These are phyloP conservation scores for Antrodiella citrinella DNA, from an alignment of 768 basidiomycete species.

Conservation along the genomic window DNA sequence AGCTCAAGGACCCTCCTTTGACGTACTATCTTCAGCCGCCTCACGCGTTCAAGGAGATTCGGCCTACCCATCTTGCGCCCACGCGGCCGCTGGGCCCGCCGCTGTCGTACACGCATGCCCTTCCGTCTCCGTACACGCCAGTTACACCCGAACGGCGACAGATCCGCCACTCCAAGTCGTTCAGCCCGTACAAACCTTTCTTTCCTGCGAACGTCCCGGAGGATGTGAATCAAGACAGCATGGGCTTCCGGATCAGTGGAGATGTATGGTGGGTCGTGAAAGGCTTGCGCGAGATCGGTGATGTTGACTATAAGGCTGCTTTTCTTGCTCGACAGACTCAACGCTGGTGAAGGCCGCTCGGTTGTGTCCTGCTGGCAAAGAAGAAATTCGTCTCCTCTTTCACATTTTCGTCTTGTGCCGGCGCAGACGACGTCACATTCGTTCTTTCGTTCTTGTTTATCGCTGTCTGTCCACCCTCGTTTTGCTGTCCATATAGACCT, in stretches of 20 bases:
- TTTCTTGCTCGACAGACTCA: neutral
- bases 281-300: neutral
- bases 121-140: neutral
- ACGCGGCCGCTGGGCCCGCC: neutral
- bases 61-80: neutral
- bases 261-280: neutral
- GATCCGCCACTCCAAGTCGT: neutral
- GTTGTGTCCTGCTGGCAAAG: neutral
- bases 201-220: neutral
- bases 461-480: conserved; percentile 8
- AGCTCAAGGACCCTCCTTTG: neutral
- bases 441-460: conserved; percentile 7
- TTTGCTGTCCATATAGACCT: no score
- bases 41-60: neutral
- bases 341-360: neutral
- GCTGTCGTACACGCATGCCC: no score
- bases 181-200: neutral
- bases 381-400: neutral
- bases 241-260: neutral
- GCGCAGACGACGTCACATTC: neutral
- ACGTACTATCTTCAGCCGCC: neutral
- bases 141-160: neutral
- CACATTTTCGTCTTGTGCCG: neutral
- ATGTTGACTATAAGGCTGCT: neutral
- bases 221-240: neutral